Conservation (phyloP, 2,329 filamentous ascomycete genomes). For the Magnaporthiopsis rhizophila region DNA sequence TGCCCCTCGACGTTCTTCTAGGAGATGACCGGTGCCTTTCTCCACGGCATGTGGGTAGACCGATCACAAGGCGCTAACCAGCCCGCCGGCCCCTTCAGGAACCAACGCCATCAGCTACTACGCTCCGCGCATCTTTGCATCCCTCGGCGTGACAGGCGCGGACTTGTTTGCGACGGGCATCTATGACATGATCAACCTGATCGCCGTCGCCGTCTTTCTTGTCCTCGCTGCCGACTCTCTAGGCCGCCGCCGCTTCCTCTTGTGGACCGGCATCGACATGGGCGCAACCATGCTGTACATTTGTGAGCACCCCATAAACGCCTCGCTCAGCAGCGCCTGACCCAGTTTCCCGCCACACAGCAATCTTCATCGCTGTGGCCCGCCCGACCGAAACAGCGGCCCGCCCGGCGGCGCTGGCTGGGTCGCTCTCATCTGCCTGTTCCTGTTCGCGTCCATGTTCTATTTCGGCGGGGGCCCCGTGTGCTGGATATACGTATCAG, state of each 20-base stretch:
- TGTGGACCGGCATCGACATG: constrained; percentile 40
- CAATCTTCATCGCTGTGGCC: constrained; percentile 47
- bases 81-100: neutral
- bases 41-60: neutral
- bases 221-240: constrained; percentile 51
- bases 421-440: constrained; percentile 51
- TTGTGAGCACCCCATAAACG: too few species aligned
- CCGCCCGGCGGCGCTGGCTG: constrained; percentile 39
- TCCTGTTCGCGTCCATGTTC: constrained; percentile 55
- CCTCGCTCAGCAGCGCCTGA: too few species aligned
- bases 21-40: constrained; percentile 31
- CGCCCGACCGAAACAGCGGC: constrained; percentile 24
- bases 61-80: neutral
- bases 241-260: constrained; percentile 43
- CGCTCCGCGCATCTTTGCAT: constrained; percentile 23
- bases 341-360: neutral
- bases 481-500: constrained; percentile 52
- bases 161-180: constrained; percentile 53
- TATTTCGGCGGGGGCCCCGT: constrained; percentile 56
- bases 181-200: constrained; percentile 55
- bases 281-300: constrained; percentile 46
- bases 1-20: constrained; percentile 42
- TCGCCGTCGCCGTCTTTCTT: constrained; percentile 47
- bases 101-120: constrained; percentile 21
- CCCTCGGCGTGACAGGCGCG: constrained; percentile 31